These are phyloP conservation scores for Microsporum audouinii DNA, from an alignment of 2,329 filamentous ascomycete genomes.

Conservation along the genomic window DNA sequence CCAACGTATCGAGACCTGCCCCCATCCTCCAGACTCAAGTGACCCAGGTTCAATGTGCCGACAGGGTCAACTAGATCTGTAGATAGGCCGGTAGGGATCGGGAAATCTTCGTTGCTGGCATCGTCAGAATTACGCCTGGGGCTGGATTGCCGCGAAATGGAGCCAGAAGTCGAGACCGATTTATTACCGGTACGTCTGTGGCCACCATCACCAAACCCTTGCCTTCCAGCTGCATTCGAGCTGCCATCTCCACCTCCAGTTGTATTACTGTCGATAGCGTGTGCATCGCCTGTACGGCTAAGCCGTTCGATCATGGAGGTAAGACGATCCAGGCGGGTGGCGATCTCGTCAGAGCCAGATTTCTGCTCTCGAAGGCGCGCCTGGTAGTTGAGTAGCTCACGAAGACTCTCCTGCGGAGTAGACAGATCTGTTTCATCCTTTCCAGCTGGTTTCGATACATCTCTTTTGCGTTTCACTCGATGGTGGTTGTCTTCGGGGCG, in stretches of 20 bases:
- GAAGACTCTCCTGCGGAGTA: conserved; percentile 23
- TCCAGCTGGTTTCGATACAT: conserved; percentile 14
- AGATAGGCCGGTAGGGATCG: conserved; percentile 32
- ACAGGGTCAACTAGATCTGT: conserved; percentile 34
- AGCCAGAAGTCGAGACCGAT: background rate
- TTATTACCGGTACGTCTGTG: background rate
- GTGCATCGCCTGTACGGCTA: conserved; percentile 25
- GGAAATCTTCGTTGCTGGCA: conserved; percentile 30
- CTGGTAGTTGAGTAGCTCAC: conserved; percentile 17
- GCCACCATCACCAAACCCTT: background rate
- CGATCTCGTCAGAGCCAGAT: conserved; percentile 29
- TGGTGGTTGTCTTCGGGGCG: conserved; percentile 14
- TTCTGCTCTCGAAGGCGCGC: conserved; percentile 17
- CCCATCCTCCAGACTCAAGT: conserved; percentile 35
- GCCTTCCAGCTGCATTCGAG: background rate
- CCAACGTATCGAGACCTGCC: conserved; percentile 37
- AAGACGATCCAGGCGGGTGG: conserved; percentile 34
- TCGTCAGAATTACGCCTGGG: conserved; percentile 26
- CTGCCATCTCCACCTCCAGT: background rate
- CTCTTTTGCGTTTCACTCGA: conserved; percentile 28
- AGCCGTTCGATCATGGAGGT: conserved; percentile 36
- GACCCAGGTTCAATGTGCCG: conserved; percentile 31
- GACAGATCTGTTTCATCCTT: conserved; percentile 19
- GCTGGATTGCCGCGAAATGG: conserved; percentile 21
- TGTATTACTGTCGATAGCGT: conserved; percentile 14